A percentile compares a stretch with the other conserved stretches of the same genome.
phyloP scores from a whole-genome alignment of 1,284 basidiomycete species.

The Leccinum angustisporum region DNA sequence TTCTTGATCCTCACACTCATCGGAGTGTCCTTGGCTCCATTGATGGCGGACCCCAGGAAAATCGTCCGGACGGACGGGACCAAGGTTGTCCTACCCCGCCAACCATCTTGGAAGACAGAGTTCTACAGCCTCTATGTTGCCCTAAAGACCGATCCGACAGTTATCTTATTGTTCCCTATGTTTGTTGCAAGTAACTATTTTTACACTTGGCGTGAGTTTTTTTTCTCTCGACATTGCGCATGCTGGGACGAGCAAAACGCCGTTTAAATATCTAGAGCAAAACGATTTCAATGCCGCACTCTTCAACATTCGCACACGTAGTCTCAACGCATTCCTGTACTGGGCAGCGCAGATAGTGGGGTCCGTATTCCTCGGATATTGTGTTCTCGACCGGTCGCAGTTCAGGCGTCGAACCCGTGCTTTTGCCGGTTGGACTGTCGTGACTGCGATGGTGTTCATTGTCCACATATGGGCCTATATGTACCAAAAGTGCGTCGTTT shows the following conservation, averaged over 20 bases:
- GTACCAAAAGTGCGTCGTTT: constrained; percentile 46
- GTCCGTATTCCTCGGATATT: constrained; percentile 38
- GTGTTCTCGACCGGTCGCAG: constrained; percentile 27
- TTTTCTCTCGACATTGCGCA: not conserved
- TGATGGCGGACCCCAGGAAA: constrained; percentile 67
- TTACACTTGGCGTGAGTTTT: constrained; percentile 43
- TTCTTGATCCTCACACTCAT: constrained; percentile 69
- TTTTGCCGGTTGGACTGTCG: constrained; percentile 47
- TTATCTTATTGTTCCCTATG: constrained; percentile 64
- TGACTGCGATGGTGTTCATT: constrained; percentile 48
- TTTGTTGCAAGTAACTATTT: constrained; percentile 79
- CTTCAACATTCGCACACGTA: constrained; percentile 49
- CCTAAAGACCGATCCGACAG: constrained; percentile 54
- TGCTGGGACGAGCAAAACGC: constrained; percentile 4
- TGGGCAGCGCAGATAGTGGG: constrained; percentile 43
- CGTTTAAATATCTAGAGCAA: constrained; percentile 36
- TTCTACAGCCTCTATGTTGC: constrained; percentile 53
- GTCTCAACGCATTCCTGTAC: constrained; percentile 40
- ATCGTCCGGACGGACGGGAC: constrained; percentile 77
- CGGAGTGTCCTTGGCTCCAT: constrained; percentile 60
- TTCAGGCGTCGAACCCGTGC: constrained; percentile 51
- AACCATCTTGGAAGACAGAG: constrained; percentile 70
- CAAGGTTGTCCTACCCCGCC: constrained; percentile 53
- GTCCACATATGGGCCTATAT: constrained; percentile 54
- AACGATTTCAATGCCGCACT: constrained; percentile 53